Base-by-base conservation (phyloP, 78 protist species). In the Cavenderia fasciculata region DNA sequence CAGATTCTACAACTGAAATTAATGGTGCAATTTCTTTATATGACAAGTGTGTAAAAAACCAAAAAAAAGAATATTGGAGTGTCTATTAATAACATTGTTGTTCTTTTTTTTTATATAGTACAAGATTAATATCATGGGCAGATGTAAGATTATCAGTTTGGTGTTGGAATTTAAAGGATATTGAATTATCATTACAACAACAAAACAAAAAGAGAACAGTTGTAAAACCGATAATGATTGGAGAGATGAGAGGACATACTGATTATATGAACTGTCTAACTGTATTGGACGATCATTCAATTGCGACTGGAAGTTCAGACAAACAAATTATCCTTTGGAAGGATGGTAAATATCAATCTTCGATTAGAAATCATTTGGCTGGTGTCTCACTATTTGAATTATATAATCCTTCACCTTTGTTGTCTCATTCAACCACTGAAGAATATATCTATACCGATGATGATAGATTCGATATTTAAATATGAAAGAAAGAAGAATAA, bases 171-270 rank as follows among this genome's bases (percentile, higher is more conserved):
- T 34, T 31, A 1, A 27, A 38, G 38, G 66, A 68, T 2, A 44
- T 74, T 27, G 43, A 40, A 31, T n/a, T n/a, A n/a, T n/a, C n/a
- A n/a, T n/a, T n/a, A n/a, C n/a, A n/a, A n/a, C n/a, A n/a, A n/a
- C 6, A 7, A 27, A 63, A 61, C 8, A 82, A 82, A 54, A 54
- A 23, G 19, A 68, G 33, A 21, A 2, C 18, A 27, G 57, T 57
- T 36, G 21, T 68, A 12, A 70, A 59, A 19, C 90, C 90, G 19
- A 29, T 34, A 23, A 23, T 54, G 18, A 82, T 82, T 27, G 90
- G 90, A 12, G 90, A 82, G 18, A 68, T 82, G 41, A 82, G 73
- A 43, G 90, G 90, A 34, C 90, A 82, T 16, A 82, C 90, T 0
- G 78, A 68, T 41, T 82, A 70, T 57, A 82, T 82, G 0, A 66